These are phyloP conservation scores for barrel medic (Medicago truncatula) DNA, from an alignment of 306 rosid genomes.

Conservation along the genomic window MtrunA17r5.0-ANR NC_053045.1:4558501-4559000, in stretches of 20 bases:
- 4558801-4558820: not conserved
- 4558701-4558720: constrained; percentile 65
- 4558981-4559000: constrained; percentile 91
- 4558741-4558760: constrained; percentile 17
- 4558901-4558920: constrained; percentile 11
- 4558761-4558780: constrained; percentile 7
- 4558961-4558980: constrained; percentile 61
- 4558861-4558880: constrained; percentile 25
- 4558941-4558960: constrained; percentile 38
- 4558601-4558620: constrained; percentile 75
- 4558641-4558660: constrained; percentile 94
- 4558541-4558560: constrained; percentile 28
- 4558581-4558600: constrained; percentile 74
- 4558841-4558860: constrained; percentile 26
- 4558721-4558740: constrained; percentile 3
- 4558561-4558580: constrained; percentile 26
- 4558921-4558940: constrained; percentile 26
- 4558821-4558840: constrained; percentile 15
- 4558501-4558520: not conserved
- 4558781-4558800: constrained; percentile 19
- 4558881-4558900: not conserved
- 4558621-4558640: constrained; percentile 97
- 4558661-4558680: constrained; percentile 86
- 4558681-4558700: constrained; percentile 82
- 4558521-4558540: constrained; percentile 1